Evolutionary conservation across 163 green algal genomes (phyloP), one percentile per base, ranked within the genome.

Genomic region (Scenedesmus sp.): DNA sequence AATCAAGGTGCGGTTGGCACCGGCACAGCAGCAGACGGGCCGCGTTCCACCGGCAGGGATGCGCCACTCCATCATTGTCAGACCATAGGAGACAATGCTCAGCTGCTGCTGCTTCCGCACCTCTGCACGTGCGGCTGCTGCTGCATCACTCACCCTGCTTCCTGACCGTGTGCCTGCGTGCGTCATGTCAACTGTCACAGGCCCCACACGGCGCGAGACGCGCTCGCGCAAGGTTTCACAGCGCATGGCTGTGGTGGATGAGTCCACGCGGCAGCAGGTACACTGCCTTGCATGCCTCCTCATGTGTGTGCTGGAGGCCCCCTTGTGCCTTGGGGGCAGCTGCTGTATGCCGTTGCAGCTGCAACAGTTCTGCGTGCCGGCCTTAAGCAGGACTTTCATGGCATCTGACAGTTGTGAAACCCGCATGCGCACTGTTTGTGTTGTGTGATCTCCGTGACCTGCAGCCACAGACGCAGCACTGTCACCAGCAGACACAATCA

Each of bases 201-300:
- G 81, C 6, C 65, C 86, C 16, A 51, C 46, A 40, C 94, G 96
- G 81, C 94, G 96, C 12, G 92, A 86, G n/a, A 82, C 94, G 86
- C 92, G 96, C 7, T 86, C 91, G 37, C 92, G 96, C 46, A 98
- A 98, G 89, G 95, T 98, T 4, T 97, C 96, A 5, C 86, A 96
- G 85, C 91, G 93, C 20, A 95, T 98, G 89, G 95, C 94, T 15
- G 90, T 96, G 0, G 95, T 98, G 12, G 96, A 96, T 65, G 91
- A 96, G 35, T 87, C 90, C 0, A 96, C 96, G 12, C 90, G 94
- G 18, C 84, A 94, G 40, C 94, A 95, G 95, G 95, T 97, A 86
- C 10, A 90, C 30, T 40, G 65, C 65, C 65, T 40, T 26, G 65
- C 65, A 40, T 40, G 30, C 65, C 12, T 2, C 65, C 9, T n/a